Percentiles rank a stretch among this genome's conserved stretches.
These are phyloP conservation scores for Termitomyces sp. DNA, from an alignment of 768 basidiomycete genomes.

Conservation along the genomic window DNA sequence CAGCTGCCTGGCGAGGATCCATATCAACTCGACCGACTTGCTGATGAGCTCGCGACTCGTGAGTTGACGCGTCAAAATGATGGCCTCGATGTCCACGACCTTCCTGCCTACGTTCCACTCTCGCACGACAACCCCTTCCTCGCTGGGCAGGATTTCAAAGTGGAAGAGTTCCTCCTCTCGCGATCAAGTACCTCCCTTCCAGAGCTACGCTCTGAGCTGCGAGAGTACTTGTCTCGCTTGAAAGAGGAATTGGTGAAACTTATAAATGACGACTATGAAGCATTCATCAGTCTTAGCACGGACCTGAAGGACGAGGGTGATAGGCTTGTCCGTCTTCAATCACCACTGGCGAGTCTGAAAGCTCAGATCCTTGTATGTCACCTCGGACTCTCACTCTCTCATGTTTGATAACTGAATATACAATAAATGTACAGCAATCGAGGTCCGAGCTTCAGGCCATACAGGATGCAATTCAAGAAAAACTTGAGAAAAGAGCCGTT, in stretches of 20 bases:
- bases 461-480: slow-evolving; percentile 71
- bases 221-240: slow-evolving; percentile 75
- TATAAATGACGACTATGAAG: slow-evolving; percentile 98
- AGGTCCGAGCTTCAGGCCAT: slow-evolving; percentile 57
- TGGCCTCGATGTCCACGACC: slow-evolving; percentile 29
- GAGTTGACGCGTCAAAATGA: slow-evolving; percentile 27
- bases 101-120: slow-evolving; percentile 65
- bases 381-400: neutral
- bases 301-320: slow-evolving; percentile 83
- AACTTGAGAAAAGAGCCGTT: slow-evolving; percentile 64
- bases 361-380: slow-evolving; percentile 60
- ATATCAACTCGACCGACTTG: slow-evolving; percentile 64
- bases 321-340: slow-evolving; percentile 60
- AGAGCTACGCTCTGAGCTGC: slow-evolving; percentile 82
- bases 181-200: slow-evolving; percentile 80
- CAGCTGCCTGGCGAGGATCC: slow-evolving; percentile 35
- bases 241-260: slow-evolving; percentile 93
- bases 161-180: slow-evolving; percentile 85
- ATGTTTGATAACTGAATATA: neutral
- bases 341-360: slow-evolving; percentile 60
- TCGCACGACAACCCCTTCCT: slow-evolving; percentile 77
- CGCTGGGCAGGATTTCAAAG: slow-evolving; percentile 61
- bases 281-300: slow-evolving; percentile 93
- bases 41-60: slow-evolving; percentile 60
- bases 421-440: slow-evolving; percentile 40